Evolutionary conservation across 139 green algal genomes (phyloP).

Genomic region (Coccomyxa sp.): DNA sequence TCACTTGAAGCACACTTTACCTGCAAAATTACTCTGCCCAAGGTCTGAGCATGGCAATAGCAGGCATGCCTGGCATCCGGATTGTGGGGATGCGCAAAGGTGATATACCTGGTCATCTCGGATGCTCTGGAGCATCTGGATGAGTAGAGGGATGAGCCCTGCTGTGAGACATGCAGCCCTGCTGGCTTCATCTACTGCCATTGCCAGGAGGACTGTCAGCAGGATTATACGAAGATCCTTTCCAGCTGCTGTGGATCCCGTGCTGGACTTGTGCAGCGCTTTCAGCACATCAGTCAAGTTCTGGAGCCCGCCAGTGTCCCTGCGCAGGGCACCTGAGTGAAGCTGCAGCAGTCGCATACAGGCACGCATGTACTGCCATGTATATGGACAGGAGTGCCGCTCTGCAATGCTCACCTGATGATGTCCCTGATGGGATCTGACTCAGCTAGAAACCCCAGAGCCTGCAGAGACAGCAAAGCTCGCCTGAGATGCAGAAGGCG

Average conservation of each 20-base stretch:
- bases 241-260: not conserved
- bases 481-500: no score
- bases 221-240: not conserved
- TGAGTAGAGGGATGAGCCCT: conserved; percentile 6
- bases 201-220: conserved; percentile 7
- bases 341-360: not conserved
- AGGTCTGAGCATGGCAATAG: no score
- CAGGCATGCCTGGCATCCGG: no score
- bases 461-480: no score
- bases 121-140: conserved; percentile 13
- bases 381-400: not conserved
- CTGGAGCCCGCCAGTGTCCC: conserved; percentile 8
- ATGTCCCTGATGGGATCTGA: not conserved
- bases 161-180: conserved; percentile 6
- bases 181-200: conserved; percentile 9
- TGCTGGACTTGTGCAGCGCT: not conserved
- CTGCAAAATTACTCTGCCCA: no score
- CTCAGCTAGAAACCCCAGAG: not conserved
- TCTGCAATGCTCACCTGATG: not conserved
- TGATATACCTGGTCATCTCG: conserved; percentile 1
- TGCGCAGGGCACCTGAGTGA: not conserved
- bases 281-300: conserved; percentile 7
- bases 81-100: no score
- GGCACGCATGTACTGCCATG: not conserved
- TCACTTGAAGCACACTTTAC: no score